phyloP scores from a whole-genome alignment of 2,329 filamentous ascomycete species.

The Chrysosporium keratinophilum region DNA sequence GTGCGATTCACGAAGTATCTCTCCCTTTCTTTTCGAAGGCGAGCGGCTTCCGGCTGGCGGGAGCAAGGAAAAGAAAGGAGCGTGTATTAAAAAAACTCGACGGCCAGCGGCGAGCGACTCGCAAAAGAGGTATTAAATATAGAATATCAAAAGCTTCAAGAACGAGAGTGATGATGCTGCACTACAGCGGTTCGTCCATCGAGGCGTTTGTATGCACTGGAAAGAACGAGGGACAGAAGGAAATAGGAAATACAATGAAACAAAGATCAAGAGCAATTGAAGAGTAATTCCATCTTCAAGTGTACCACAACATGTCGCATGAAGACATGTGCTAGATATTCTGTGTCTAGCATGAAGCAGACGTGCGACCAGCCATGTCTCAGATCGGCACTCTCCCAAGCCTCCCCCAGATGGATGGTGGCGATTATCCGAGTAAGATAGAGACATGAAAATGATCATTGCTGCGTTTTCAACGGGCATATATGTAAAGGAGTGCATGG shows the following conservation, averaged over 20 bases:
- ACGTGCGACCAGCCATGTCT: constrained; percentile 12
- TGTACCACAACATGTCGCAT: neutral
- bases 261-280: neutral
- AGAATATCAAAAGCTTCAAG: neutral
- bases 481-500: neutral
- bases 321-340: neutral
- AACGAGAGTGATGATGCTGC: neutral
- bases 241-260: neutral
- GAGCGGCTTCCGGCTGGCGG: too few species aligned
- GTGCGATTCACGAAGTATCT: neutral
- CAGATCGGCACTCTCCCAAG: neutral
- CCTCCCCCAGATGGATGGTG: neutral
- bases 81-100: neutral
- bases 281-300: neutral
- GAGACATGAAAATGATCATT: neutral
- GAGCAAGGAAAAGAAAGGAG: neutral
- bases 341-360: constrained; percentile 4
- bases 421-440: neutral
- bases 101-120: constrained; percentile 8
- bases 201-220: neutral
- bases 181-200: neutral
- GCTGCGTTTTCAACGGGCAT: neutral
- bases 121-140: neutral
- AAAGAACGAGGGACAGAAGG: neutral
- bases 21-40: neutral